Conservation (phyloP, 2,329 filamentous ascomycete species). For the Dactylellina cionopaga region DNA sequence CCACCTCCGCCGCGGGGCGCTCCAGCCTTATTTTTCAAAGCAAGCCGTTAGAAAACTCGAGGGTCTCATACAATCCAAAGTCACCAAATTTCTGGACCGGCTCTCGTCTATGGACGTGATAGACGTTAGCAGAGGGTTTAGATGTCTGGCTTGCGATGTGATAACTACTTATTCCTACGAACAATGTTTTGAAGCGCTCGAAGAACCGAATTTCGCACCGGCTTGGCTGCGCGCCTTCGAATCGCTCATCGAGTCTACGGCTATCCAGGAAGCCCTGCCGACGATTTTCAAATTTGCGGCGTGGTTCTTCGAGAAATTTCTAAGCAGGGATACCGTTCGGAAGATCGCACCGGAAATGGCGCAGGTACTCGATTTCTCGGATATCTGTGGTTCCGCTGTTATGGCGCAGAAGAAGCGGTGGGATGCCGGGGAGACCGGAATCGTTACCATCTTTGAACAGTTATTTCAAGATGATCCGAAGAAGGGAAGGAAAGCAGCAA, state of each 20-base stretch:
- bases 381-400: conserved; percentile 14
- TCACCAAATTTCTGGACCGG: conserved; percentile 31
- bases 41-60: conserved; percentile 36
- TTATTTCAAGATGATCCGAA: conserved; percentile 42
- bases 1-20: conserved; percentile 35
- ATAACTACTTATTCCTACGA: conserved; percentile 44
- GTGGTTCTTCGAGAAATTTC: conserved; percentile 9
- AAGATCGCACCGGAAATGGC: conserved; percentile 1
- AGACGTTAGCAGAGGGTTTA: conserved; percentile 24
- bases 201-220: conserved; percentile 26
- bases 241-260: not conserved
- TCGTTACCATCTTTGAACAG: conserved; percentile 41
- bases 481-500: conserved; percentile 28
- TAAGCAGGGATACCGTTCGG: not conserved
- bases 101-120: conserved; percentile 4
- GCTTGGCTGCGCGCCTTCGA: conserved; percentile 34
- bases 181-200: conserved; percentile 33
- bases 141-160: conserved; percentile 34
- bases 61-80: conserved; percentile 37
- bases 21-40: conserved; percentile 45
- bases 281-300: not conserved
- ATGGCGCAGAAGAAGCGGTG: conserved; percentile 22
- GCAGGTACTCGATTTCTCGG: conserved; percentile 17
- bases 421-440: conserved; percentile 24
- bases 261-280: conserved; percentile 11